A percentile compares a stretch with the other conserved stretches of the same genome.
Conservation (phyloP, 2,329 filamentous ascomycete genomes). For the Aspergillus luchuensis region DNA sequence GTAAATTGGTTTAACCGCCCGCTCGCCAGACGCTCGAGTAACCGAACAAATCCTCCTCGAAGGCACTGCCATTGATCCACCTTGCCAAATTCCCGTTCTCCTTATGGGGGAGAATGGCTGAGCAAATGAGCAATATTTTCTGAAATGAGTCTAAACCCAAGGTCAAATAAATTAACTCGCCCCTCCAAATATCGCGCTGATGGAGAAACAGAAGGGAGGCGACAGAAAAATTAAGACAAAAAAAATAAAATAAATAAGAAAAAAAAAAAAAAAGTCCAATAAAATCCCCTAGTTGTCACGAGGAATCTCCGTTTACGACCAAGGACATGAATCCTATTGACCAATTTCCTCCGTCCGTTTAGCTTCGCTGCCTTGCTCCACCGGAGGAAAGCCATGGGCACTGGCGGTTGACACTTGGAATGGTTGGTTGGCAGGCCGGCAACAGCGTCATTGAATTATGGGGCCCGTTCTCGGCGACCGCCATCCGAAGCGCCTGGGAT, state of each 20-base stretch:
- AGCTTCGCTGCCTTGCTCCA: background rate
- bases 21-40: background rate
- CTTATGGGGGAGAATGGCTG: background rate
- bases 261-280: too few relatives aligned
- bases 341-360: constrained; percentile 5
- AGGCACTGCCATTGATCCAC: background rate
- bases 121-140: background rate
- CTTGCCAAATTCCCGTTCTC: background rate
- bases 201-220: too few relatives aligned
- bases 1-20: constrained; percentile 1
- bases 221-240: too few relatives aligned
- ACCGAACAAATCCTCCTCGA: background rate
- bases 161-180: constrained; percentile 2
- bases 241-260: too few relatives aligned
- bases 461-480: constrained; percentile 24
- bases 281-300: background rate
- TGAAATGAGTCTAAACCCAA: background rate
- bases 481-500: constrained; percentile 17
- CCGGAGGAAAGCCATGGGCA: background rate
- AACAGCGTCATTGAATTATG: constrained; percentile 12
- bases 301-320: background rate
- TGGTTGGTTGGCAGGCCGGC: background rate
- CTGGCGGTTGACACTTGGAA: background rate
- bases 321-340: background rate
- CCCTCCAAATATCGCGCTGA: background rate